Evolutionary conservation across 1,139 yeast species (phyloP), one percentile per base, ranked within the genome.

Genomic region (Petasospora fabianii): DNA sequence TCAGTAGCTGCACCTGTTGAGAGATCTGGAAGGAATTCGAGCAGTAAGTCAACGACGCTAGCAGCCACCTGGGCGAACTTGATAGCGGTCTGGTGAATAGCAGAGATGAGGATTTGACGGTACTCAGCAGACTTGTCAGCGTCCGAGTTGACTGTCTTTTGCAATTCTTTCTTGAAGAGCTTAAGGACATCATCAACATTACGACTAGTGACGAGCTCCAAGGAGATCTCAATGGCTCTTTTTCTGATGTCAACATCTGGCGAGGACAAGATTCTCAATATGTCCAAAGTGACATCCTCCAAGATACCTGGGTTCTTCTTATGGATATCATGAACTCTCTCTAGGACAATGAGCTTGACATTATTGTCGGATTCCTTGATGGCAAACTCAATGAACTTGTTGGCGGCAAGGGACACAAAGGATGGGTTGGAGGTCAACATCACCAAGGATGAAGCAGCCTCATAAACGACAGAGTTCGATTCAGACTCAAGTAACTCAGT

Each of bases 111-210:
- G 47, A 87, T 64, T 62, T 87, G 96, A 61, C 97, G 80, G 62
- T 94, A 94, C 56, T 88, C 96, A 35, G 82, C 67, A 45, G 82
- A 73, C 62, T 84, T 83, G 51, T 90, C 96, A 50, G 81, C 84
- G 50, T 79, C 81, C 31, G 83, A 75, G 34, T 73, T 69, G 31
- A 80, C 68, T 4, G 96, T 80, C 53, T 77, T 78, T 55, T 84
- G 83, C 44, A 94, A 75, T 64, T 94, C 99, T 60, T 87, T 92
- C 68, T 87, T 92, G 64, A 94, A 77, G 50, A 90, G 74, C 59
- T 87, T 85, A 48, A 92, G 85, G 28, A 92, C 96, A 57, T 88
- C 97, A 56, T 90, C 97, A 34, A 90, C 96, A 55, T 90, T 92
- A 69, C 96, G 84, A 52, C 84, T 77, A 34, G 94, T 73, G 36